Evolutionary conservation across 257 asterid genomes (phyloP).

Genomic region (Parsonsia alboflavescens): DNA sequence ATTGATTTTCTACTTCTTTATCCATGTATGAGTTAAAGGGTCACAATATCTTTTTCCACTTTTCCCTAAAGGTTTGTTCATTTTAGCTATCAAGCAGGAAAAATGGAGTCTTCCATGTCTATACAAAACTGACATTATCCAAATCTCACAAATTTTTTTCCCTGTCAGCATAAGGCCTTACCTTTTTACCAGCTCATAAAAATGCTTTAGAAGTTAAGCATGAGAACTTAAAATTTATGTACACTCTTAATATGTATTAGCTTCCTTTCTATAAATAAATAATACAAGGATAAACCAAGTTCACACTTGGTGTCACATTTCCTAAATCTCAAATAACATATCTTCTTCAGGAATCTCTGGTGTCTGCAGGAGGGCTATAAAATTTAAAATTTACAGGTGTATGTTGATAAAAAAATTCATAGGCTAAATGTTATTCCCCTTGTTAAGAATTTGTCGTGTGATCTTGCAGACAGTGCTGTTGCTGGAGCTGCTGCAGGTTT

Average conservation of each 20-base stretch:
- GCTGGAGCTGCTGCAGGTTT: constrained; percentile 73
- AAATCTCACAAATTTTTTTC: neutral
- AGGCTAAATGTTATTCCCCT: neutral
- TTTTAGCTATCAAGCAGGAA: neutral
- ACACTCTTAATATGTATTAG: neutral
- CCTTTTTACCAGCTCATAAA: neutral
- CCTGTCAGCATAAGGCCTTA: neutral
- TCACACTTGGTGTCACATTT: neutral
- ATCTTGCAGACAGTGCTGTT: constrained; percentile 54
- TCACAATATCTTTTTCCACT: neutral
- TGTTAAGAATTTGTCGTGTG: constrained; percentile 9
- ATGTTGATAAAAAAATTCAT: neutral
- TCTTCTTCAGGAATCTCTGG: neutral
- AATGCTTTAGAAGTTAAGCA: neutral
- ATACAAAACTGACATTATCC: neutral
- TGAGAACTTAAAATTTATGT: neutral
- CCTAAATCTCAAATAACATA: neutral
- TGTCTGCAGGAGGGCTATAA: neutral
- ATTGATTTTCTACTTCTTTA: neutral
- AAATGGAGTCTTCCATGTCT: neutral
- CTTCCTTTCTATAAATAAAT: too few species aligned
- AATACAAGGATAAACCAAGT: neutral
- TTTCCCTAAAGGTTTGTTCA: neutral
- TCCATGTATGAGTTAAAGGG: neutral
- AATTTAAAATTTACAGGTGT: neutral